phyloP scores from a whole-genome alignment of 805 yeast species.

The Saccharomycopsis fermentans region DNA sequence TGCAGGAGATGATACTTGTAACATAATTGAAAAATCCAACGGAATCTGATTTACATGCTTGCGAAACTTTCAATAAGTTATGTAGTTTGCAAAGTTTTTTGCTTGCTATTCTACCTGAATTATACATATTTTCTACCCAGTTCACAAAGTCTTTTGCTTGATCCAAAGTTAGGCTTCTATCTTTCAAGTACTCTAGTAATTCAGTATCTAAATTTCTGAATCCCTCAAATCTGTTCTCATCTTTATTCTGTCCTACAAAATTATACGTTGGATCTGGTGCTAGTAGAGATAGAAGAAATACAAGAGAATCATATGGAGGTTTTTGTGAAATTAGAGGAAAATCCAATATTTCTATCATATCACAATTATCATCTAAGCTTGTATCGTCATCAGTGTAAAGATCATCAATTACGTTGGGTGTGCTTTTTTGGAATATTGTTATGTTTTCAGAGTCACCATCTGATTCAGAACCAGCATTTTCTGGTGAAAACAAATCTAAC shows the following conservation, averaged over 20 bases:
- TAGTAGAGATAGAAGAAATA: constrained; percentile 37
- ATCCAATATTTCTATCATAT: constrained; percentile 44
- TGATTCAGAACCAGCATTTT: not conserved
- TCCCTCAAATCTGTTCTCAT: constrained; percentile 12
- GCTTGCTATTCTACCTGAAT: constrained; percentile 23
- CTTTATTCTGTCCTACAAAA: constrained; percentile 25
- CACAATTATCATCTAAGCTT: not conserved
- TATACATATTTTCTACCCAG: constrained; percentile 34
- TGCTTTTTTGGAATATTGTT: not conserved
- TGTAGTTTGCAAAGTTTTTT: constrained; percentile 22
- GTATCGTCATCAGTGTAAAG: not conserved
- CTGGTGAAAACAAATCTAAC: constrained; percentile 2
- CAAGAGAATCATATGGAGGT: constrained; percentile 40
- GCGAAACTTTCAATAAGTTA: constrained; percentile 25
- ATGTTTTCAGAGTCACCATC: constrained; percentile 14
- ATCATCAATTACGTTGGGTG: not conserved
- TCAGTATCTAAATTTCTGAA: constrained; percentile 13
- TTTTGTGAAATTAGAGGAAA: constrained; percentile 39
- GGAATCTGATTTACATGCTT: constrained; percentile 21
- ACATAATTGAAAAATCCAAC: constrained; percentile 36
- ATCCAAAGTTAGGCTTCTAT: constrained; percentile 25
- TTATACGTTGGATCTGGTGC: constrained; percentile 41
- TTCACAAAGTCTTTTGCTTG: constrained; percentile 24
- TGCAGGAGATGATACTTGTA: constrained; percentile 39
- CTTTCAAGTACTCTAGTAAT: constrained; percentile 23